These are phyloP conservation scores for Populus tremula DNA, from an alignment of 345 rosid species.

Conservation along the genomic window DNA sequence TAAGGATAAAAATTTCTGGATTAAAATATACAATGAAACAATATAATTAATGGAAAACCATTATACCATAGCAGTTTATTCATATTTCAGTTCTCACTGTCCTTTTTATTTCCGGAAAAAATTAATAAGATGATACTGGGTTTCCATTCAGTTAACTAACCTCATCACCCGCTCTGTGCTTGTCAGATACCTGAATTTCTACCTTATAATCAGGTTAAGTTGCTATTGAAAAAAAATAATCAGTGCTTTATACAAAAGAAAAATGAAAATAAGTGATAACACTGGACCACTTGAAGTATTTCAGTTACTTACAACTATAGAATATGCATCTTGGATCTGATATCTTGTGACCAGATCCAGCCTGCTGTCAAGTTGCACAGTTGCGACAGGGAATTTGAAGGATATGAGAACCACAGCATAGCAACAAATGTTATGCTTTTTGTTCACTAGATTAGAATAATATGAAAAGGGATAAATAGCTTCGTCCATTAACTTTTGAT, in stretches of 20 bases:
- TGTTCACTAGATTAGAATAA: background rate
- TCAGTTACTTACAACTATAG: background rate
- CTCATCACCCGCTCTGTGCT: background rate
- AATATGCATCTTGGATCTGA: conserved; percentile 2
- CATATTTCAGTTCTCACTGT: background rate
- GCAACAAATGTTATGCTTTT: background rate
- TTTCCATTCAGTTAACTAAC: background rate
- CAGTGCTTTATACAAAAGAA: background rate
- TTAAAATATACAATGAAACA: background rate
- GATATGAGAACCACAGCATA: background rate
- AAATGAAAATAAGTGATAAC: background rate
- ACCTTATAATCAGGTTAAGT: background rate
- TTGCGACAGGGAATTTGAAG: background rate
- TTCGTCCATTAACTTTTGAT: conserved; percentile 1
- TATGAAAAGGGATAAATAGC: background rate
- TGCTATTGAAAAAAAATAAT: background rate
- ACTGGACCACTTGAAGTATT: background rate
- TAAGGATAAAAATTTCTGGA: background rate
- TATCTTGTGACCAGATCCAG: background rate
- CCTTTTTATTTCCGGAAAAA: background rate
- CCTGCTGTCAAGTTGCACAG: background rate
- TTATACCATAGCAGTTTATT: background rate
- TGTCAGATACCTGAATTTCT: background rate
- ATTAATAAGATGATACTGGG: background rate
- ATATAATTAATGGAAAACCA: background rate